Evolutionary conservation across 2,329 filamentous ascomycete genomes (phyloP).

Genomic region (Phaeosphaeriaceae sp.): DNA sequence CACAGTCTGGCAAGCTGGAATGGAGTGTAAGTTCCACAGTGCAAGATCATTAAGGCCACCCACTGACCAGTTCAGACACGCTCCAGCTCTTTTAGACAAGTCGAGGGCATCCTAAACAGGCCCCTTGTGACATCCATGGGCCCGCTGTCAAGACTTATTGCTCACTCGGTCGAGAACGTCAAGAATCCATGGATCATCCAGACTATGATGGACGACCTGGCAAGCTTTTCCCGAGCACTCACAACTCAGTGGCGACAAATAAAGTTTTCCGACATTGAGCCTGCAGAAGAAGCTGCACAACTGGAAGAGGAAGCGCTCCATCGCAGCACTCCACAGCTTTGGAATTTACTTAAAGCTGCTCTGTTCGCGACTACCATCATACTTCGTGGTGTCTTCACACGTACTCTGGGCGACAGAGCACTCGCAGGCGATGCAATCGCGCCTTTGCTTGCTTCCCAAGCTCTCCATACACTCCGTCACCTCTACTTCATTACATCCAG

Average conservation of each 20-base stretch:
- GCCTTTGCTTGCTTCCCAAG: constrained; percentile 72
- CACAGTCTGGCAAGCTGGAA: constrained; percentile 59
- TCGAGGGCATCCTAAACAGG: constrained; percentile 65
- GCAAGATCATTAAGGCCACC: not conserved
- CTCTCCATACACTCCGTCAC: constrained; percentile 76
- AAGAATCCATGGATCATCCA: constrained; percentile 57
- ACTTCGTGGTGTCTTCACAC: constrained; percentile 74
- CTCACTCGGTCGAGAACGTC: constrained; percentile 67
- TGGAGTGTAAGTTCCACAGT: constrained; percentile 61
- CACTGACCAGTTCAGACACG: constrained; percentile 41
- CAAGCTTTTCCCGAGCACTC: constrained; percentile 71
- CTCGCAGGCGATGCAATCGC: constrained; percentile 66
- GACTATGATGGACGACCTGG: constrained; percentile 68
- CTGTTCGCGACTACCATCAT: constrained; percentile 78
- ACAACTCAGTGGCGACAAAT: constrained; percentile 76
- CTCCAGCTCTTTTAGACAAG: constrained; percentile 66
- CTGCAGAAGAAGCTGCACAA: constrained; percentile 67
- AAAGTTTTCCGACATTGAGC: constrained; percentile 75
- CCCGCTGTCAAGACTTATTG: constrained; percentile 69
- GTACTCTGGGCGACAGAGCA: constrained; percentile 64
- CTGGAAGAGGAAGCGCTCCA: constrained; percentile 71
- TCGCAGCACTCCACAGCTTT: constrained; percentile 73
- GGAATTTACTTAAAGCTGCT: constrained; percentile 76
- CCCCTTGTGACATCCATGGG: constrained; percentile 73
- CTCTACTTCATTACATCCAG: constrained; percentile 83